Evolutionary conservation across 2,329 filamentous ascomycete genomes (phyloP).

Genomic region (Penicillium sp.): DNA sequence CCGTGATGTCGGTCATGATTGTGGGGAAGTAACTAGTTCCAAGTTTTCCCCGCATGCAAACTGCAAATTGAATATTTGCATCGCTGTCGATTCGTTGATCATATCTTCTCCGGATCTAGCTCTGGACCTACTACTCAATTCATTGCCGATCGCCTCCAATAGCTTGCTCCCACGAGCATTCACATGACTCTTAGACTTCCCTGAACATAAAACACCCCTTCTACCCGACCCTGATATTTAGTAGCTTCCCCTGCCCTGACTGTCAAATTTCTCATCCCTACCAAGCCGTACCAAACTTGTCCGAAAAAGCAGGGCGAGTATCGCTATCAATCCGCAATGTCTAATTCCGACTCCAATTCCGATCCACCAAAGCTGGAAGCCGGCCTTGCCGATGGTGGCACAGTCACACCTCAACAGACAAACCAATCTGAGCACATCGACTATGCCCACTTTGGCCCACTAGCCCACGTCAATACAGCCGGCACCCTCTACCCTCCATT

Average conservation of each 20-base stretch:
- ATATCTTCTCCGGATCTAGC: not conserved
- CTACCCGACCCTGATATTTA: not conserved
- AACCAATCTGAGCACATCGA: not conserved
- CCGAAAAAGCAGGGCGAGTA: not conserved
- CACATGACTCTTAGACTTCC: not conserved
- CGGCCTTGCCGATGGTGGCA: not conserved
- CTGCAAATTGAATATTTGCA: not conserved
- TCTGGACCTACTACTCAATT: not conserved
- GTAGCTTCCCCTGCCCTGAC: not conserved
- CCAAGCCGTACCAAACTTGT: not conserved
- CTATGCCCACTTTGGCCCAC: slow-evolving; percentile 34
- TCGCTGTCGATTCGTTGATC: slow-evolving; percentile 2
- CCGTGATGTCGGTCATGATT: not conserved
- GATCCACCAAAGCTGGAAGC: slow-evolving; percentile 5
- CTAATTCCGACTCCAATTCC: not conserved
- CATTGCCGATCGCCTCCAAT: not conserved
- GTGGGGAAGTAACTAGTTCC: not conserved
- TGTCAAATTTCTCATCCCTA: not conserved
- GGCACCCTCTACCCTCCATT: slow-evolving; percentile 50
- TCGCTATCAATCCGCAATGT: not conserved
- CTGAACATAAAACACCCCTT: not conserved
- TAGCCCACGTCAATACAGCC: slow-evolving; percentile 41
- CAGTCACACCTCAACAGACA: not conserved
- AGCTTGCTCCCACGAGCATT: not conserved
- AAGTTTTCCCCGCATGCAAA: not conserved